Percentiles rank a stretch among this genome's conserved stretches.
Evolutionary conservation across 306 rosid species (phyloP).

Genomic region (Myrica gale): DNA sequence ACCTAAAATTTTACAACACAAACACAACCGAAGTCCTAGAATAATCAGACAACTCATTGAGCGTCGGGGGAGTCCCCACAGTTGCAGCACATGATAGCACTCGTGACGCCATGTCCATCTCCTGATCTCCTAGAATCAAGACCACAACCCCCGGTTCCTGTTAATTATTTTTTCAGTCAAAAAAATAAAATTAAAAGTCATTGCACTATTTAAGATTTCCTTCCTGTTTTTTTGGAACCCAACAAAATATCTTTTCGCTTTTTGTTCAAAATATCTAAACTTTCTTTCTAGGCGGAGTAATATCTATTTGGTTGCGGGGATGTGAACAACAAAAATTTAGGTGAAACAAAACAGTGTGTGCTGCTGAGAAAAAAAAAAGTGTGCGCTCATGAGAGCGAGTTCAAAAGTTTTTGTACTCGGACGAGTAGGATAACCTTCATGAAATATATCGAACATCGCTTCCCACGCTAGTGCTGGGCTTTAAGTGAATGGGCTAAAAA

Average conservation of each 20-base stretch:
- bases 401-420: not conserved
- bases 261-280: too few relatives aligned
- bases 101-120: slow-evolving; percentile 4
- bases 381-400: not conserved
- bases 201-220: not conserved
- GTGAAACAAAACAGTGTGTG: not conserved
- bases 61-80: not conserved
- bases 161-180: not conserved
- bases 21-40: too few relatives aligned
- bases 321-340: too few relatives aligned
- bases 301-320: not conserved
- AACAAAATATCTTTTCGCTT: too few relatives aligned
- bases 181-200: not conserved
- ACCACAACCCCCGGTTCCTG: not conserved
- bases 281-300: too few relatives aligned
- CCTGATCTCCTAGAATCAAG: not conserved
- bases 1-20: too few relatives aligned
- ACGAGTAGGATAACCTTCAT: not conserved
- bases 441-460: not conserved
- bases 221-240: too few relatives aligned
- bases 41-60: not conserved
- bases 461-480: too few relatives aligned
- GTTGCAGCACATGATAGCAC: slow-evolving; percentile 4
- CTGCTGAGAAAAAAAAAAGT: too few relatives aligned
- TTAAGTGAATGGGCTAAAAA: too few relatives aligned